Evolutionary conservation across 2,329 filamentous ascomycete species (phyloP), one percentile per base, ranked within the genome.

Genomic region (Cladobotryum mycophilum): DNA sequence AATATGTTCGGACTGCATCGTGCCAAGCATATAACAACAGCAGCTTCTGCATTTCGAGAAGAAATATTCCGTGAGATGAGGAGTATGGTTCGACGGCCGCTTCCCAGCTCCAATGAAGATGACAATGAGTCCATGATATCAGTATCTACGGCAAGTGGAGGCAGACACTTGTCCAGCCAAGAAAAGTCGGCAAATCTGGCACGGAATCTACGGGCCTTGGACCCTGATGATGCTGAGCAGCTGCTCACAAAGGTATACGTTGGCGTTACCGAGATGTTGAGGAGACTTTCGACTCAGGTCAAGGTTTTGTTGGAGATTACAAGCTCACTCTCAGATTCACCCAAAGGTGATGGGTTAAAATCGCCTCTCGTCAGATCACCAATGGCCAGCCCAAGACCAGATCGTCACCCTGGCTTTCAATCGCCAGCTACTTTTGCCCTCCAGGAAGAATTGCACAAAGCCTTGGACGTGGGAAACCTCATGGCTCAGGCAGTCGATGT

Each of bases 241-340:
- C 80, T 97, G 59, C 78, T 97, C 13, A 75, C 83, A 30, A 88
- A 82, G 51, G 86, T 95, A 14, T 99, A 97, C 62, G 86, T 90
- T 15, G 84, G 87, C 34, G 85, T 96, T 8, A 86, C 92, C 4
- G 93, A 99, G 70, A 88, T 88, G 3, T 67, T 99, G 44, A 79
- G 93, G 51, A 80, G 93, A 61, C 73, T 96, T 7, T 89, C 89
- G 15, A 91, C 89, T 0, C 92, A 97, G 65, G 87, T 93, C 49
- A 99, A 99, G 67, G 84, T 97, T 9, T 71, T 99, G n/a, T 76
- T 99, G 9, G 93, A 99, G 67, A 88, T 96, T 17, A 93, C 91
- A 1, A 96, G 90, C 64, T 85, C 82, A 12, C 76, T 88, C 47
- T 75, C 79, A 13, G 71, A 76, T 18, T 61, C 62, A 38, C 61